These are phyloP conservation scores for Bimuria novae-zelandiae DNA, from an alignment of 2,329 filamentous ascomycete species.

Conservation along the genomic window DNA sequence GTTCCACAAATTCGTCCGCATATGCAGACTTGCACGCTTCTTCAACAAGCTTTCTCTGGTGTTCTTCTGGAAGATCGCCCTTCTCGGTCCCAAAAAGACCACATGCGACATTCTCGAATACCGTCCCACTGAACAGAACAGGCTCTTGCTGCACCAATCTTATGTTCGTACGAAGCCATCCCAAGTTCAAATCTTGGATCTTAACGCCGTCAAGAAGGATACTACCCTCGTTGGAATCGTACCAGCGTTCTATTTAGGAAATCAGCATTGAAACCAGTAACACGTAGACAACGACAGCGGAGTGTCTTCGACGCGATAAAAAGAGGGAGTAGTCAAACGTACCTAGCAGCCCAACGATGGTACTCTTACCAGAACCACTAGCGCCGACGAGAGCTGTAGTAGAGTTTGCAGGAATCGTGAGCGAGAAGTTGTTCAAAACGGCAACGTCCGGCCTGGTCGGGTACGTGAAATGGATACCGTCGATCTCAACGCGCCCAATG, in stretches of 20 bases:
- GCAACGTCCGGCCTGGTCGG: slow-evolving; percentile 87
- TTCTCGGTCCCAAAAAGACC: slow-evolving; percentile 72
- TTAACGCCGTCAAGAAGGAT: slow-evolving; percentile 55
- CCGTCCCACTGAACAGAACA: slow-evolving; percentile 33
- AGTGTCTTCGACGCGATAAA: neutral
- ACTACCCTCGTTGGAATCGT: slow-evolving; percentile 34
- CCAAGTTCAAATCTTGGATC: slow-evolving; percentile 78
- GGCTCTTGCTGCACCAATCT: slow-evolving; percentile 65
- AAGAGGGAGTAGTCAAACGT: neutral
- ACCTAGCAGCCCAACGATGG: slow-evolving; percentile 74
- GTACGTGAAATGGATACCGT: slow-evolving; percentile 87
- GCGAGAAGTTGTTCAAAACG: slow-evolving; percentile 80
- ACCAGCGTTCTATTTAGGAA: slow-evolving; percentile 59
- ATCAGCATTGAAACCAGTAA: slow-evolving; percentile 59
- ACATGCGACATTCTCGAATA: slow-evolving; percentile 75
- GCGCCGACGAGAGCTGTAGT: slow-evolving; percentile 91
- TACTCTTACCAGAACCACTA: slow-evolving; percentile 92
- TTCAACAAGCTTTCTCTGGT: slow-evolving; percentile 67
- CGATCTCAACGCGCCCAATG: slow-evolving; percentile 68
- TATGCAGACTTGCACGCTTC: slow-evolving; percentile 76
- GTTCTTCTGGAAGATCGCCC: slow-evolving; percentile 52
- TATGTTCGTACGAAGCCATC: slow-evolving; percentile 90
- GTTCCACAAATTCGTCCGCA: slow-evolving; percentile 82
- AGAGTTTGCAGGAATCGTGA: slow-evolving; percentile 83
- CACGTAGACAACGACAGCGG: no score